Evolutionary conservation across 2,329 filamentous ascomycete genomes (phyloP).

Genomic region (Colletotrichum kahawae): DNA sequence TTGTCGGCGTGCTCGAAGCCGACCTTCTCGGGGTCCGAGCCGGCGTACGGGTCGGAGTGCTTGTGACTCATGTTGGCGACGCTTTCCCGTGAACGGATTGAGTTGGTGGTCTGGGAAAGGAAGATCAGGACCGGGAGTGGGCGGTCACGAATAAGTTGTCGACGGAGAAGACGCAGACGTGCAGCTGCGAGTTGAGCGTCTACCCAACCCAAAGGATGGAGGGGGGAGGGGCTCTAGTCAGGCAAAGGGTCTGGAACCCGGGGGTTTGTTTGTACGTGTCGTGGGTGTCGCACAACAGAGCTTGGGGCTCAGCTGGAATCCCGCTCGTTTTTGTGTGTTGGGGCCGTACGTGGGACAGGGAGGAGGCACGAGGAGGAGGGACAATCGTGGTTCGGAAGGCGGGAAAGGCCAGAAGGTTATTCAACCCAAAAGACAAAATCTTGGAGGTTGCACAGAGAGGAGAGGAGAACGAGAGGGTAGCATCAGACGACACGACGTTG

Average conservation of each 20-base stretch:
- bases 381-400: neutral
- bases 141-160: neutral
- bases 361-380: neutral
- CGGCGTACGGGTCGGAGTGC: conserved; percentile 15
- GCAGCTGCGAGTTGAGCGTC: conserved; percentile 6
- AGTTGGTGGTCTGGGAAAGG: neutral
- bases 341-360: neutral
- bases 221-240: neutral
- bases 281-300: neutral
- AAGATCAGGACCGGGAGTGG: neutral
- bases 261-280: neutral
- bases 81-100: neutral
- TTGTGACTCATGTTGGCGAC: neutral
- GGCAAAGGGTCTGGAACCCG: neutral
- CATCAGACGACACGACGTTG: conserved; percentile 5
- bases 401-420: neutral
- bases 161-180: neutral
- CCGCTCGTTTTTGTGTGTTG: neutral
- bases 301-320: neutral
- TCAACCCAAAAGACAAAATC: neutral
- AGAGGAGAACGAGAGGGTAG: neutral
- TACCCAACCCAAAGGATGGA: neutral
- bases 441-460: neutral
- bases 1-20: conserved; percentile 21
- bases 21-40: conserved; percentile 22